phyloP scores from a whole-genome alignment of 2,329 filamentous ascomycete species.

The Microsporum canis region DNA sequence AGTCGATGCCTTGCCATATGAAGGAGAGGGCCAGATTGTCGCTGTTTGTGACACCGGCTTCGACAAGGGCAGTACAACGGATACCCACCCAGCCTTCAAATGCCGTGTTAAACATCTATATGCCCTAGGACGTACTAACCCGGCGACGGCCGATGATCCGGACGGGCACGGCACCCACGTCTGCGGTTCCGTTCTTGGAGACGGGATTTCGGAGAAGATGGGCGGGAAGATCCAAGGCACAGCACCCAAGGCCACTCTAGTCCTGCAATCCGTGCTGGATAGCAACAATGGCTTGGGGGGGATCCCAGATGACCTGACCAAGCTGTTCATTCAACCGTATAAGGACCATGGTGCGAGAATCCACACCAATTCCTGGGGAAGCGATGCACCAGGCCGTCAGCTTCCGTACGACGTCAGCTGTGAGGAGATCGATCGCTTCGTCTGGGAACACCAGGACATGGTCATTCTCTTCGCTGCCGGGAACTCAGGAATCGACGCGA shows the following conservation, averaged over 20 bases:
- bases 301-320: constrained; percentile 13
- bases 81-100: constrained; percentile 15
- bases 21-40: constrained; percentile 16
- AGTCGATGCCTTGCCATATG: constrained; percentile 5
- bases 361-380: constrained; percentile 19
- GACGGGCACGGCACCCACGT: constrained; percentile 20
- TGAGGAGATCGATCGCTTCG: constrained; percentile 16
- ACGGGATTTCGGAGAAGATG: constrained; percentile 11
- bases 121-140: constrained; percentile 8
- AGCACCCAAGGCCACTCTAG: constrained; percentile 16
- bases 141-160: constrained; percentile 10
- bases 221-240: constrained; percentile 14
- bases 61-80: constrained; percentile 12
- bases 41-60: constrained; percentile 18
- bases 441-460: constrained; percentile 17
- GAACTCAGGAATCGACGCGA: constrained; percentile 14
- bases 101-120: constrained; percentile 14
- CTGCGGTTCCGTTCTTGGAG: constrained; percentile 17
- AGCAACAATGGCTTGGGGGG: constrained; percentile 10
- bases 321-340: constrained; percentile 16
- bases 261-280: constrained; percentile 17
- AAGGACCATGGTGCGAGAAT: constrained; percentile 13
- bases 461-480: constrained; percentile 18
- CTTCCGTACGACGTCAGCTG: constrained; percentile 12
- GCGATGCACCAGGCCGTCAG: constrained; percentile 6